Base-by-base conservation (phyloP, 2,329 filamentous ascomycete species). In the Alternaria sp. region DNA sequence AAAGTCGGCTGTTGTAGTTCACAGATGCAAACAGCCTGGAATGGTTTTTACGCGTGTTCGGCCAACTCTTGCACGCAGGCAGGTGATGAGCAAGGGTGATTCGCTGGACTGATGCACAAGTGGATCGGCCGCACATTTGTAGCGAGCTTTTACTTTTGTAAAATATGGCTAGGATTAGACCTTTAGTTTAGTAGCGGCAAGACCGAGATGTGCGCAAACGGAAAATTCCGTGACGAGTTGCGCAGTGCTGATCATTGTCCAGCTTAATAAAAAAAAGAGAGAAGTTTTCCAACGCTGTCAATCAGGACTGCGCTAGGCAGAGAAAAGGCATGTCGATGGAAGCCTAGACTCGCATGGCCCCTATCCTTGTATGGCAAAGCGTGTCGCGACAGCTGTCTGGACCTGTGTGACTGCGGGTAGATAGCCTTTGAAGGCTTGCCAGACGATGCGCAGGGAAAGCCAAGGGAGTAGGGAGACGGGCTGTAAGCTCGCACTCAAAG, bases 331-430 rank as follows among this genome's bases (percentile, higher is more conserved):
- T 40, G 17, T 56, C 40, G 40, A 28, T 33, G 49, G 28, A 14
- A 48, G 44, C 42, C 51, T 55, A 55, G 56, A 58, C 40, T 49
- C 39, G 51, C 45, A 58, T 48, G 24, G 51, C 10, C 39, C 26
- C 11, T 24, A 44, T 33, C 23, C 51, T 40, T 21, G 48, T 39
- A 37, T 13, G 23, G 44, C 23, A 36, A 44, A 40, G 56, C 51
- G 49, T 53, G n/a, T 57, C 33, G 56, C 44, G 34, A 37, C 36
- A 55, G 44, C 53, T 45, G 40, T 29, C 41, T 34, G 41, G 50
- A 23, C 26, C 28, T 44, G 50, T 52, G 28, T 42, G 39, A 42
- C 17, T 52, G 39, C 24, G 48, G 48, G 36, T 51, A 51, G 48
- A 48, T 48, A 34, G 44, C 29, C 39, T 33, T 33, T 41, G 21